Conservation (phyloP, 2,329 filamentous ascomycete genomes). For the Arachnomyces sp. region DNA sequence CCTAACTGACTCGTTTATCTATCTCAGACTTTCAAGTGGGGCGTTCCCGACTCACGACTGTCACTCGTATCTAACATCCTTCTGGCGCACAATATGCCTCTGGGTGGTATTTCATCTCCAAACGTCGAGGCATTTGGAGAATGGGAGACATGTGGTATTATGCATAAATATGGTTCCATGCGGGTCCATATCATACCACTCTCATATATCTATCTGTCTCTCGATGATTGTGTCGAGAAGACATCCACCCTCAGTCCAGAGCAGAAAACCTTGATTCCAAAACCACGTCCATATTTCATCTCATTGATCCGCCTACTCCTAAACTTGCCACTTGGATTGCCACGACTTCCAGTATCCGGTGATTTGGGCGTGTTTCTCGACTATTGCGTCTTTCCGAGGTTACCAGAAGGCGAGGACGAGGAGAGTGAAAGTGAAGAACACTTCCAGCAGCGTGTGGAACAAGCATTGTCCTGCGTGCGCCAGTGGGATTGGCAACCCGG, state of each 20-base stretch:
- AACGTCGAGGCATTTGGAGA: neutral
- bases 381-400: conserved; percentile 2
- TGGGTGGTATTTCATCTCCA: neutral
- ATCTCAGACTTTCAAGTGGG: conserved; percentile 4
- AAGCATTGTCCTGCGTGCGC: conserved; percentile 3
- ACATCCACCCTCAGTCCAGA: neutral
- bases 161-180: neutral
- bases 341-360: neutral
- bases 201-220: conserved; percentile 1
- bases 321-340: neutral
- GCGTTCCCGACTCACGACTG: conserved; percentile 3
- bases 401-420: conserved; percentile 4
- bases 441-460: conserved; percentile 5
- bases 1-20: neutral
- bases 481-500: conserved; percentile 4
- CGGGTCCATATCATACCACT: conserved; percentile 5
- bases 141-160: conserved; percentile 3
- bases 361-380: neutral
- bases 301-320: conserved; percentile 1
- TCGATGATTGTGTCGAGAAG: conserved; percentile 4
- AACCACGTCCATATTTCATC: conserved; percentile 3
- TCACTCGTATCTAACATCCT: neutral
- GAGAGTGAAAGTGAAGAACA: conserved; percentile 5
- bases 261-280: neutral
- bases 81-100: conserved; percentile 3